These are phyloP conservation scores for Chimonanthus praecox DNA, from an alignment of 164 flowering plant genomes.

Conservation along the genomic window DNA sequence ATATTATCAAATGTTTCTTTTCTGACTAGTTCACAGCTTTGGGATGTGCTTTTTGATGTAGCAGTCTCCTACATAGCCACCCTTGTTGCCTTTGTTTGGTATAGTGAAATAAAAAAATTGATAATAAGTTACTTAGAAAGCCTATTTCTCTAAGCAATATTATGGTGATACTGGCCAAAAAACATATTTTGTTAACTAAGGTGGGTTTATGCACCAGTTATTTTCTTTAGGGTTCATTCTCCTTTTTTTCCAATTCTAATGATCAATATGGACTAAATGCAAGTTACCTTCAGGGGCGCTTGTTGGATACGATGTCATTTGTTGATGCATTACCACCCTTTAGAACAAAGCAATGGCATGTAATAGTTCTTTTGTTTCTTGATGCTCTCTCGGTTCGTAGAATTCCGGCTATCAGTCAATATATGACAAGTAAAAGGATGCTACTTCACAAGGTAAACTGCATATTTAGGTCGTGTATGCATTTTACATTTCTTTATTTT, in stretches of 20 bases:
- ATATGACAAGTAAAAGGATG: slow-evolving; percentile 46
- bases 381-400: slow-evolving; percentile 77
- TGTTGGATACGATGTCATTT: slow-evolving; percentile 80
- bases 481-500: background rate
- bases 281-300: slow-evolving; percentile 34
- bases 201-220: background rate
- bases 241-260: background rate
- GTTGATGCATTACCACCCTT: slow-evolving; percentile 69
- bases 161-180: background rate
- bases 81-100: too few species aligned
- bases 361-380: slow-evolving; percentile 58
- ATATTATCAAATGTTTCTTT: too few species aligned
- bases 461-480: background rate
- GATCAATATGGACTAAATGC: background rate
- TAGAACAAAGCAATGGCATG: slow-evolving; percentile 78
- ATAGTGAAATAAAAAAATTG: too few species aligned
- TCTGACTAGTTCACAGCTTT: too few species aligned
- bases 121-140: background rate
- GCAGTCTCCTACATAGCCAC: too few species aligned
- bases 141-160: background rate
- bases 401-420: slow-evolving; percentile 52
- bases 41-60: too few species aligned
- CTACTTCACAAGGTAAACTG: slow-evolving; percentile 55
- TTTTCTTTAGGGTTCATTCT: background rate
- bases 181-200: too few species aligned